Percentiles rank a stretch among this genome's conserved stretches.
Conservation (phyloP, 148 eudicot genomes). For the Vaccinium myrtillus region DNA sequence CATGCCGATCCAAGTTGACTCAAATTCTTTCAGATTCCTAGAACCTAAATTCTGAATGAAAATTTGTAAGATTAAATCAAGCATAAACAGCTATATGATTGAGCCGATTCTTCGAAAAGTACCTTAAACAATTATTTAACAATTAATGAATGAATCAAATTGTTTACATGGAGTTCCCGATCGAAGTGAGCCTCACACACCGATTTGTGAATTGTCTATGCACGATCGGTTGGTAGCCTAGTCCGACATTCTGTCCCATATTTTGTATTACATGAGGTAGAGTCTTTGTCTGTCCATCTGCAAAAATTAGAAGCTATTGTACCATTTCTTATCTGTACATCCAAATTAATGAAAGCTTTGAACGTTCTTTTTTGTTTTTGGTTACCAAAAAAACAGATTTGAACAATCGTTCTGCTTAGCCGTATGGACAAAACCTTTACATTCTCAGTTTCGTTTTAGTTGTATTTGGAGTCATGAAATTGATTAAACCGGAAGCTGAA, state of each 20-base stretch:
- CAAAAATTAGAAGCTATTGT: constrained; percentile 7
- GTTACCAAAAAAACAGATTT: too few species aligned
- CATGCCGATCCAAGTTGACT: background rate
- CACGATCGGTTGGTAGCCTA: too few species aligned
- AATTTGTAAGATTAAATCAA: too few species aligned
- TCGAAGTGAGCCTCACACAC: too few species aligned
- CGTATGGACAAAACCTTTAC: background rate
- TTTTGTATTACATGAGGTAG: constrained; percentile 1
- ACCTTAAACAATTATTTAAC: too few species aligned
- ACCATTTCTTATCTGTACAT: background rate
- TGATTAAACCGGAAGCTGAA: background rate
- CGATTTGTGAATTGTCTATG: too few species aligned
- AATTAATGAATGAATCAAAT: too few species aligned
- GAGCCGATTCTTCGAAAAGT: too few species aligned
- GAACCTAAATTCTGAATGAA: background rate
- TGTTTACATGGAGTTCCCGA: too few species aligned
- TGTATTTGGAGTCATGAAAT: background rate
- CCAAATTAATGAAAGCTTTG: background rate
- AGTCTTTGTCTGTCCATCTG: background rate
- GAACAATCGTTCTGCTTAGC: background rate
- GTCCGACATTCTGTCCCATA: background rate
- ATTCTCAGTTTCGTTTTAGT: background rate
- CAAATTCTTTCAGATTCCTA: too few species aligned
- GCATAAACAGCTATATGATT: too few species aligned
- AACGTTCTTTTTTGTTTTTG: background rate